These are phyloP conservation scores for Leucaena leucocephala DNA, from an alignment of 306 rosid species.

Conservation along the genomic window DNA sequence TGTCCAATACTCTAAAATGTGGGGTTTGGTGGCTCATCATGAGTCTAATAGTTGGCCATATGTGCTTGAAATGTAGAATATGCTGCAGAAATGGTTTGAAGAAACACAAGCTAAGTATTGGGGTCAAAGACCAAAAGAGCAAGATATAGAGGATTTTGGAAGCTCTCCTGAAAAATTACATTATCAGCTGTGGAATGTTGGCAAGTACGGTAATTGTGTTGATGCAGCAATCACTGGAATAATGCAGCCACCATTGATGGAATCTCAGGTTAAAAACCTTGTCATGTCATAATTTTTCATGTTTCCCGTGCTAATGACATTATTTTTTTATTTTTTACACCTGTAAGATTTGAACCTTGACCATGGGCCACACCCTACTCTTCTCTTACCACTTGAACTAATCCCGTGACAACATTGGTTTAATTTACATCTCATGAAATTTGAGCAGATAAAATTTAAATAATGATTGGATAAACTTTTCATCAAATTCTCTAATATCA, in stretches of 20 bases:
- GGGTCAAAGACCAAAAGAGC: constrained; percentile 55
- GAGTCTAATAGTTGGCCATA: constrained; percentile 35
- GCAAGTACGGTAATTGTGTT: constrained; percentile 82
- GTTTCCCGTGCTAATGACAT: constrained; percentile 6
- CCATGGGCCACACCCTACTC: neutral
- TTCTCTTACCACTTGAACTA: neutral
- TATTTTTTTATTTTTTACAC: neutral
- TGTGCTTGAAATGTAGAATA: constrained; percentile 58
- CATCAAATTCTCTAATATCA: constrained; percentile 6
- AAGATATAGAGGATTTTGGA: constrained; percentile 54
- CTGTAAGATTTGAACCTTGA: neutral
- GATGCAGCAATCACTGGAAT: constrained; percentile 92
- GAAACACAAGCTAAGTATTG: constrained; percentile 62
- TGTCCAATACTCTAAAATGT: constrained; percentile 24
- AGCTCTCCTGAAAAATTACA: constrained; percentile 64
- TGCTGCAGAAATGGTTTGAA: constrained; percentile 82
- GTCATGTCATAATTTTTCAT: neutral
- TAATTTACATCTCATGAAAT: constrained; percentile 28
- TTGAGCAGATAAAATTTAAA: neutral
- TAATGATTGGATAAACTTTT: constrained; percentile 9
- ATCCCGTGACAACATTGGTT: neutral
- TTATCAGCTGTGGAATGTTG: constrained; percentile 86
- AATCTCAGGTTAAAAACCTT: constrained; percentile 68
- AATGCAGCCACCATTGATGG: constrained; percentile 99
- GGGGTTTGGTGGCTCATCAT: constrained; percentile 25